These are phyloP conservation scores for Collybia sp. DNA, from an alignment of 768 basidiomycete species.

Conservation along the genomic window DNA sequence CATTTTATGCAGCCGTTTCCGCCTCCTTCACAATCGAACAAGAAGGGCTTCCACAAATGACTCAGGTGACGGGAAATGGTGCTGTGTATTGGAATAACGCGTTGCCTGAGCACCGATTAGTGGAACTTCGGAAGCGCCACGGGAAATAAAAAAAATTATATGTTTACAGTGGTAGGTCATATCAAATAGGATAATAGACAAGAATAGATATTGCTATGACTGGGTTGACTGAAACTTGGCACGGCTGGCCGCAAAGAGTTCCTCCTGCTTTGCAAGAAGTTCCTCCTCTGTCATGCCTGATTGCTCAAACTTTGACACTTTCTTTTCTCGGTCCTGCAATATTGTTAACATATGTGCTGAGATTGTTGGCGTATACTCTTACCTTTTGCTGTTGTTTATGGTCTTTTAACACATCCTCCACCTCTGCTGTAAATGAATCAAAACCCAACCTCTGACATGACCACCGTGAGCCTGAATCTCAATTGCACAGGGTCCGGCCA, in stretches of 20 bases:
- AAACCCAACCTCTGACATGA: slow-evolving; percentile 78
- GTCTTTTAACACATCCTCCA: slow-evolving; percentile 90
- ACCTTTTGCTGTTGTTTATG: slow-evolving; percentile 97
- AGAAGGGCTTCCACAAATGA: slow-evolving; percentile 60
- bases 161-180: not conserved
- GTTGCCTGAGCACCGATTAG: slow-evolving; percentile 51
- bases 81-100: slow-evolving; percentile 68
- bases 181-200: slow-evolving; percentile 6
- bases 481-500: slow-evolving; percentile 12
- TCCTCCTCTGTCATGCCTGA: slow-evolving; percentile 92
- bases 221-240: slow-evolving; percentile 69
- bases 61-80: slow-evolving; percentile 17
- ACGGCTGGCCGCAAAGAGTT: slow-evolving; percentile 88
- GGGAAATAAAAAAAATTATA: slow-evolving; percentile 25
- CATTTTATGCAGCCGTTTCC: slow-evolving; percentile 72
- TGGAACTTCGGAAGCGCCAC: slow-evolving; percentile 40
- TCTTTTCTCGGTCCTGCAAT: slow-evolving; percentile 81
- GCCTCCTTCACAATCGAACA: slow-evolving; percentile 86
- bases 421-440: slow-evolving; percentile 84
- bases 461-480: not conserved
- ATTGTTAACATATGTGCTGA: slow-evolving; percentile 2
- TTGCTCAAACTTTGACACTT: slow-evolving; percentile 83
- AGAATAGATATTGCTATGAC: slow-evolving; percentile 30
- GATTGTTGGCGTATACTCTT: slow-evolving; percentile 10
- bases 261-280: slow-evolving; percentile 81